Evolutionary conservation across 495 filamentous ascomycete genomes (phyloP).

Genomic region (Xylaria nigripes): DNA sequence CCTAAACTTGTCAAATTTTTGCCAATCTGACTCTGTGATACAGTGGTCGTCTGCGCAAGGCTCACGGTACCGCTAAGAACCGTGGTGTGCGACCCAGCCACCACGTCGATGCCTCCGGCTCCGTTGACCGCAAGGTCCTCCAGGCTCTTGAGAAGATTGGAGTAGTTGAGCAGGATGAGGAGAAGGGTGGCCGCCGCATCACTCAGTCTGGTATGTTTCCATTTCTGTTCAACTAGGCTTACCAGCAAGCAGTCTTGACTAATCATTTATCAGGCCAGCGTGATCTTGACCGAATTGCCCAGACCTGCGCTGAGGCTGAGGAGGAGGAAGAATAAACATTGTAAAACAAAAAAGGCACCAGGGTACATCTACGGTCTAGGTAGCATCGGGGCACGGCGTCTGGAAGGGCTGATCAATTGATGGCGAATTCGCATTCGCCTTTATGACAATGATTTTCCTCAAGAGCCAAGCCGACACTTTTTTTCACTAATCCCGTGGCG

Average conservation of each 20-base stretch:
- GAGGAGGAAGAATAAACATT: slow-evolving; percentile 55
- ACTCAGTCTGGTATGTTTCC: slow-evolving; percentile 58
- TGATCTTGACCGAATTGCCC: slow-evolving; percentile 92
- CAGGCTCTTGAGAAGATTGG: slow-evolving; percentile 98
- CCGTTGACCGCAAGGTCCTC: slow-evolving; percentile 91
- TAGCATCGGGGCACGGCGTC: slow-evolving; percentile 29
- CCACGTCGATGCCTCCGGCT: slow-evolving; percentile 91
- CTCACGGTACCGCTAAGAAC: slow-evolving; percentile 95
- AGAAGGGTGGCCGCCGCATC: slow-evolving; percentile 94
- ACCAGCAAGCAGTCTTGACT: neutral
- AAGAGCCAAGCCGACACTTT: neutral
- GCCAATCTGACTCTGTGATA: slow-evolving; percentile 1
- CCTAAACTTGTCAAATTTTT: neutral
- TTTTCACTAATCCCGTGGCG: neutral
- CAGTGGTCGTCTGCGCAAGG: slow-evolving; percentile 50
- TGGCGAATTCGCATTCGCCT: slow-evolving; percentile 24
- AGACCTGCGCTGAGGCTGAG: slow-evolving; percentile 62
- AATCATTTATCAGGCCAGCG: slow-evolving; percentile 54
- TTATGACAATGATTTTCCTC: slow-evolving; percentile 7
- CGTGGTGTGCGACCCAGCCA: slow-evolving; percentile 83
- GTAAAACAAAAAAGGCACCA: slow-evolving; percentile 12
- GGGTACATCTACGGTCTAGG: slow-evolving; percentile 23
- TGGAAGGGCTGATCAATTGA: slow-evolving; percentile 30
- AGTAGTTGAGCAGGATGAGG: slow-evolving; percentile 91
- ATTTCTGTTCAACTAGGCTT: neutral